phyloP scores from a whole-genome alignment of 164 flowering plant genomes.

The Paratinospora sagittata region DNA sequence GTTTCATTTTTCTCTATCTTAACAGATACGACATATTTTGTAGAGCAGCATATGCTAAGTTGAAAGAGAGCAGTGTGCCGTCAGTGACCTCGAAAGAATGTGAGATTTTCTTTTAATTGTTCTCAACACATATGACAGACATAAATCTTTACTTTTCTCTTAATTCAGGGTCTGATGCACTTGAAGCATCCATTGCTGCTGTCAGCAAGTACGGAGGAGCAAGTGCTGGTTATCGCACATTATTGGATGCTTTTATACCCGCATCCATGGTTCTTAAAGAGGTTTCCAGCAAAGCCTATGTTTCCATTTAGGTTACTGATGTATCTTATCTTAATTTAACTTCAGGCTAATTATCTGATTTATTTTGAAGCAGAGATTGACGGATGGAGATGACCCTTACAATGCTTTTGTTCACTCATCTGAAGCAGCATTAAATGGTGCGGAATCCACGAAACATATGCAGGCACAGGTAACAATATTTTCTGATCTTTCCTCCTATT shows the following conservation, averaged over 20 bases:
- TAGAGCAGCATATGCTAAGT: constrained; percentile 70
- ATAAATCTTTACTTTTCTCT: constrained; percentile 8
- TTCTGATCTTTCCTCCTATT: neutral
- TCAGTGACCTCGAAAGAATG: constrained; percentile 52
- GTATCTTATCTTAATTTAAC: constrained; percentile 1
- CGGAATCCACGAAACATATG: no score
- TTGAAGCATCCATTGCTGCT: constrained; percentile 75
- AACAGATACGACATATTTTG: constrained; percentile 75
- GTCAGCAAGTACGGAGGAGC: constrained; percentile 96
- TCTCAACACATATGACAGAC: neutral
- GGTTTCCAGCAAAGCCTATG: constrained; percentile 30
- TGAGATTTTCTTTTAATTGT: constrained; percentile 29
- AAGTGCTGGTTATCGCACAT: constrained; percentile 73
- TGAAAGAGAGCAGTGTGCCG: constrained; percentile 40
- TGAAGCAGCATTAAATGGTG: constrained; percentile 81
- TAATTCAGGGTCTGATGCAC: constrained; percentile 80
- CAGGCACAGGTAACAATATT: constrained; percentile 52
- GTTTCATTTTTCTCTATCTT: constrained; percentile 2
- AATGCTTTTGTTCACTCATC: constrained; percentile 73
- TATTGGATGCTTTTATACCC: constrained; percentile 93
- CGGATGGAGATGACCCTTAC: constrained; percentile 63
- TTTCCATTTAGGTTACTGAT: neutral
- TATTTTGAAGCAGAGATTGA: constrained; percentile 45
- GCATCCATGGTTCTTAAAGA: constrained; percentile 64
- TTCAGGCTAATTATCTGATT: neutral